Conservation (phyloP, 2,329 filamentous ascomycete genomes). For the Paraphoma sp. region DNA sequence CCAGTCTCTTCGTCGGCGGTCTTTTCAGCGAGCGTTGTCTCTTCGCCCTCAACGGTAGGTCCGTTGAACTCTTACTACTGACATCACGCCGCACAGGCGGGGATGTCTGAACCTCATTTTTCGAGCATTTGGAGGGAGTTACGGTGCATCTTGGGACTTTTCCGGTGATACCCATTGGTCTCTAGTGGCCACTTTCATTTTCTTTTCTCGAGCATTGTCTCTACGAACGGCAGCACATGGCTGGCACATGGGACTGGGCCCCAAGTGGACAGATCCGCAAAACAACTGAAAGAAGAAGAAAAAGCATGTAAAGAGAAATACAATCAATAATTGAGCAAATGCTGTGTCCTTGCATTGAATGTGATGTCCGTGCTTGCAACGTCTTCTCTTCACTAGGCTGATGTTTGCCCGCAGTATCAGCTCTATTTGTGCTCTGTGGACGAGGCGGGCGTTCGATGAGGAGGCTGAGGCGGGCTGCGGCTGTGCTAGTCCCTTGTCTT, state of each 20-base stretch:
- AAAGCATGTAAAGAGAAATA: slow-evolving; percentile 20
- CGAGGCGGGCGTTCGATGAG: not conserved
- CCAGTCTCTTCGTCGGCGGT: too few relatives aligned
- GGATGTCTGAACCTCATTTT: not conserved
- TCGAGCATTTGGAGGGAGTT: slow-evolving; percentile 6
- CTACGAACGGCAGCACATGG: slow-evolving; percentile 6
- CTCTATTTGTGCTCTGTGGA: slow-evolving; percentile 2
- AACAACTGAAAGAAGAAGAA: slow-evolving; percentile 4
- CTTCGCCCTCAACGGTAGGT: slow-evolving; percentile 22
- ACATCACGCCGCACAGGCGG: not conserved
- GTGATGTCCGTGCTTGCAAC: not conserved
- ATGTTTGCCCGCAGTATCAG: slow-evolving; percentile 2
- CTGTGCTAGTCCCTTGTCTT: slow-evolving; percentile 26
- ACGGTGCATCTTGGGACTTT: slow-evolving; percentile 26
- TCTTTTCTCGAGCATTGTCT: slow-evolving; percentile 8
- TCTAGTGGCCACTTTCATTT: slow-evolving; percentile 14
- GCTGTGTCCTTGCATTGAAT: not conserved
- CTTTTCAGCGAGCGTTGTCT: not conserved
- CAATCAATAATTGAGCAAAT: slow-evolving; percentile 10
- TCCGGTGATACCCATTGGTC: slow-evolving; percentile 32
- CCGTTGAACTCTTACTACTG: slow-evolving; percentile 3
- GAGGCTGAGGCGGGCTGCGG: slow-evolving; percentile 39
- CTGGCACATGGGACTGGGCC: slow-evolving; percentile 7
- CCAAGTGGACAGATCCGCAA: slow-evolving; percentile 1
- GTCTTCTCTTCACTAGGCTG: not conserved